Conservation (phyloP, 305 asterid species). For the Rubia peregrina region DNA sequence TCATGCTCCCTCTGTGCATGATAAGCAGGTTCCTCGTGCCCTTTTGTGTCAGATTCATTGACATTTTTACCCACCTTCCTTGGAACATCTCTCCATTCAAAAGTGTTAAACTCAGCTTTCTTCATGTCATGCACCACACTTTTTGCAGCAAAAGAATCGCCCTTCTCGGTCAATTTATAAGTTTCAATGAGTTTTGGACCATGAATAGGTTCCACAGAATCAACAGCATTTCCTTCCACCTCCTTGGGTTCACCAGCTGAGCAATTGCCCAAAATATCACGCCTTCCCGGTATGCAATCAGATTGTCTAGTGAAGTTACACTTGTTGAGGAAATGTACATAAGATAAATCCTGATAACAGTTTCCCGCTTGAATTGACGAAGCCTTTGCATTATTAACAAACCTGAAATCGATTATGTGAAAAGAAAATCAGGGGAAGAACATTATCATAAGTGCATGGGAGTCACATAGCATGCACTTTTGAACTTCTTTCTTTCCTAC, state of each 20-base stretch:
- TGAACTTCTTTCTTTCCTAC: neutral
- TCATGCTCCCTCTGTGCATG: slow-evolving; percentile 38
- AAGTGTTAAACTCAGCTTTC: slow-evolving; percentile 34
- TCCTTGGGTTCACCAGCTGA: slow-evolving; percentile 20
- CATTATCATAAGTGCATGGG: slow-evolving; percentile 1
- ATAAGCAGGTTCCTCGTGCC: slow-evolving; percentile 28
- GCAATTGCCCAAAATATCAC: slow-evolving; percentile 1
- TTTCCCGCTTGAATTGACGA: slow-evolving; percentile 27
- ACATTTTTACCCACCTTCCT: slow-evolving; percentile 24
- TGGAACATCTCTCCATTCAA: slow-evolving; percentile 60
- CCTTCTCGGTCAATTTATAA: slow-evolving; percentile 21
- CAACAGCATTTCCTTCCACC: slow-evolving; percentile 26
- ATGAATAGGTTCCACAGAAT: slow-evolving; percentile 22
- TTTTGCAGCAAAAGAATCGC: slow-evolving; percentile 25
- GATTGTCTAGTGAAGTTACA: slow-evolving; percentile 27
- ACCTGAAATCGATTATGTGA: slow-evolving; percentile 28
- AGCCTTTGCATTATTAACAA: slow-evolving; percentile 27
- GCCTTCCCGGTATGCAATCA: slow-evolving; percentile 23
- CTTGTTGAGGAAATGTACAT: slow-evolving; percentile 24
- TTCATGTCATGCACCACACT: slow-evolving; percentile 23
- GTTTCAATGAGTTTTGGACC: slow-evolving; percentile 26
- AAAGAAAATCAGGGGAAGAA: slow-evolving; percentile 17
- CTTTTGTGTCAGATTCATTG: slow-evolving; percentile 25
- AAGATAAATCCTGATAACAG: slow-evolving; percentile 26
- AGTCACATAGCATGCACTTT: neutral